Evolutionary conservation across 1,284 basidiomycete species (phyloP), one percentile per base, ranked within the genome.

Genomic region (Sporisorium reilianum): DNA sequence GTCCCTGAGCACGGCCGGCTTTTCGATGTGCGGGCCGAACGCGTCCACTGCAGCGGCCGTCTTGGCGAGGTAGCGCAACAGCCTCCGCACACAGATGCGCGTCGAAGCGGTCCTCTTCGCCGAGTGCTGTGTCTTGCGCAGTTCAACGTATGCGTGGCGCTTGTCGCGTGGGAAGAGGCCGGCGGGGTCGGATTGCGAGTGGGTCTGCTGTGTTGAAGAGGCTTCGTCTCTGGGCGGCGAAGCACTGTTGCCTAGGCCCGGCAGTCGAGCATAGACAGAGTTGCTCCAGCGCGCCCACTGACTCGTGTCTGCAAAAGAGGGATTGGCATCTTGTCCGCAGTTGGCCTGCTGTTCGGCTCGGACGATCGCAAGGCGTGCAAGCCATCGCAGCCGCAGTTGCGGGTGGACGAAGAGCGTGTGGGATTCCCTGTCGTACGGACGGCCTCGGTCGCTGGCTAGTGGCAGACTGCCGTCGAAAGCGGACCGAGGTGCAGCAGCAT

Each of bases 371-470:
- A 38, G 40, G 22, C 48, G 58, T 3, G 52, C 53, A 5, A 72
- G 36, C 64, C 69, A 72, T 16, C 46, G 55, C 55, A 63, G 40
- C 18, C 54, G 55, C 1, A 64, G 63, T 22, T 34, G 34, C 16
- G 55, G 26, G 28, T 58, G 52, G 28, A 75, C 26, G 30, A 63
- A 75, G 25, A 75, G 42, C 5, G 67, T 64, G 22, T 75, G 63
- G 3, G 67, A 67, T 30, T 70, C 72, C 34, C 3, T 14, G n/a
- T 45, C 12, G 36, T 23, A 36, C 2, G 72, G 72, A 16, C 5
- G 30, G 32, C 49, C 49, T 10, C 46, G 44, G 16, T 56, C 40
- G 16, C 46, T 49, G 7, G 34, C 22, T n/a, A 67, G 50, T 16
- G 57, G 57, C 4, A 64, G 40, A 25, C 53, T 53, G 20, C 32